Percentiles rank a stretch among this genome's conserved stretches.
These are phyloP conservation scores for Peniophora sp. DNA, from an alignment of 1,284 basidiomycete genomes.

Conservation along the genomic window DNA sequence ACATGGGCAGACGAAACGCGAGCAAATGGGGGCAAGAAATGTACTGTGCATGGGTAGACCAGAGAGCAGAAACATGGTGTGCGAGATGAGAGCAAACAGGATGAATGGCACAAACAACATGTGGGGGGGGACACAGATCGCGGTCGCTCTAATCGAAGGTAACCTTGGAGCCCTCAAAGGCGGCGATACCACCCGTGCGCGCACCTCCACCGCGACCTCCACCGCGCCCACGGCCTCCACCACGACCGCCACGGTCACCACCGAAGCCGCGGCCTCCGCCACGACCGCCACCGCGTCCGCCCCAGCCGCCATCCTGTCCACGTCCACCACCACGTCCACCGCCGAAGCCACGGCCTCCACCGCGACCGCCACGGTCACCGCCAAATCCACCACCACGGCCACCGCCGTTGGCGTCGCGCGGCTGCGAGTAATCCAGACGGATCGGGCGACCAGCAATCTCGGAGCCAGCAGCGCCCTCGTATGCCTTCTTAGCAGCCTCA, in stretches of 20 bases:
- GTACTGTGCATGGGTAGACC: too few relatives aligned
- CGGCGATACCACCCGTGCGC: conserved; percentile 68
- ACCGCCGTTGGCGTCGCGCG: conserved; percentile 60
- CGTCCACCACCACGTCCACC: conserved; percentile 30
- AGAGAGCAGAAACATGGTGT: too few relatives aligned
- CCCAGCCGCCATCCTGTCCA: conserved; percentile 31
- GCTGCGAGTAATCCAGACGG: conserved; percentile 87
- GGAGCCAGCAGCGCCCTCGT: conserved; percentile 60
- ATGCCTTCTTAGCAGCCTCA: conserved; percentile 78
- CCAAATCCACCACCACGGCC: conserved; percentile 37
- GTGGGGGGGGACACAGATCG: too few relatives aligned
- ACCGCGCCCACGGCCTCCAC: conserved; percentile 32
- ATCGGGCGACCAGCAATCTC: conserved; percentile 82
- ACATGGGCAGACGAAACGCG: too few relatives aligned
- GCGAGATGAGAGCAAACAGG: too few relatives aligned
- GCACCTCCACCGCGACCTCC: conserved; percentile 34
- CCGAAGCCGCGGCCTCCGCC: conserved; percentile 12
- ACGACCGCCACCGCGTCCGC: conserved; percentile 29
- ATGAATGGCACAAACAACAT: too few relatives aligned
- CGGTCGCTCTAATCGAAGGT: conserved; percentile 43
- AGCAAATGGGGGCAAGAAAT: too few relatives aligned
- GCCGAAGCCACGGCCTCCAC: conserved; percentile 30
- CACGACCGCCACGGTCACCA: conserved; percentile 16
- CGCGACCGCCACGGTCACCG: conserved; percentile 29
- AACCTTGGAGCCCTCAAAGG: conserved; percentile 76